Base-by-base conservation (phyloP, 73 alveolate species). In the Effrenium voratum region DNA sequence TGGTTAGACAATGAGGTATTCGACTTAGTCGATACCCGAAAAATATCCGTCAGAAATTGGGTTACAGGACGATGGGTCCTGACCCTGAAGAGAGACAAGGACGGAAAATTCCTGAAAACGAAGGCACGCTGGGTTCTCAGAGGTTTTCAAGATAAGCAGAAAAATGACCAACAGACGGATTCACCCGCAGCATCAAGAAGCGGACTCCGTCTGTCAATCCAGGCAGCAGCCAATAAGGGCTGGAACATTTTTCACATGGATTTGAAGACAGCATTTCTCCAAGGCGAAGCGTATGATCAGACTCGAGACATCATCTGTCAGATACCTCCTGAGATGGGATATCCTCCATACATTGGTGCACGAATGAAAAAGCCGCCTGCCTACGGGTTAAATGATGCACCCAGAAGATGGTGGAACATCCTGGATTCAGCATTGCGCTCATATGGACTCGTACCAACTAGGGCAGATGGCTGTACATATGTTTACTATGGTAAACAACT, bases 391-490 rank as follows among this genome's bases (percentile, higher is more conserved):
- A 76, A 76, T 43, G 86, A 76, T 19, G 86, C 86, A 15, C 86
- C 86, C 16, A 2, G 86, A 0, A 0, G 57, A 30, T 79, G 91
- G 91, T 79, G 60, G 70, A 79, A 79, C 43, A 43, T 8, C 41
- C 36, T 79, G 0, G 91, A 79, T 46, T 1, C 32, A 22, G 60
- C 45, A 0, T 24, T 45, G 0, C 63, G 40, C 1, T 28, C 36
- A 24, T 79, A 26, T 30, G 91, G 91, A 16, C 91, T 79, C 3
- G 5, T 5, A 3, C 72, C 91, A 0, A 45, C 91, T 0, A 15
- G 91, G 19, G 91, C 91, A 41, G 91, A 79, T 46, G 16, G 91
- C 5, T 79, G 91, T 68, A 45, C 70, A 16, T 79, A 45, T 6
- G 72, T 79, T 1, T 40, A 15, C 40, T 76, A 24, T 36, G 86